phyloP scores from a whole-genome alignment of 805 yeast species.

The Starmera dryadoides region DNA sequence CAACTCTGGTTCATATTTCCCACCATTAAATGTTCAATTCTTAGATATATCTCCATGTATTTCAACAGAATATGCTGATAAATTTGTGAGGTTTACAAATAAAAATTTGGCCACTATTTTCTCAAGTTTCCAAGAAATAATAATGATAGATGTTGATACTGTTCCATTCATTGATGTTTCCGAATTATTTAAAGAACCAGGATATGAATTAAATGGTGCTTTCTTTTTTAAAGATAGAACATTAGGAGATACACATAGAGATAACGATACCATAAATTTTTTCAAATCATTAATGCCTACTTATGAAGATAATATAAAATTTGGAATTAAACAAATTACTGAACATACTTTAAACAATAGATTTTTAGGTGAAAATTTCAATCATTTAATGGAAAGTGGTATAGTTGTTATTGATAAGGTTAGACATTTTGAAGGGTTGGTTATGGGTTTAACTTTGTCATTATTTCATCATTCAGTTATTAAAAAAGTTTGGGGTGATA shows the following conservation, averaged over 20 bases:
- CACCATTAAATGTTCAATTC: constrained; percentile 21
- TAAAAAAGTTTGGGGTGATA: constrained; percentile 31
- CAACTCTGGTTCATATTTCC: constrained; percentile 23
- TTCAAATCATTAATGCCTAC: constrained; percentile 12
- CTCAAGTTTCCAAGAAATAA: constrained; percentile 39
- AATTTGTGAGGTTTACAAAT: constrained; percentile 37
- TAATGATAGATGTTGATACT: constrained; percentile 46
- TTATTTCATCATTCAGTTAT: constrained; percentile 13
- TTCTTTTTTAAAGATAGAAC: constrained; percentile 45
- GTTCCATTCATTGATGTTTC: constrained; percentile 36
- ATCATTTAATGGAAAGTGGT: constrained; percentile 24
- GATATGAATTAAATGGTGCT: constrained; percentile 29
- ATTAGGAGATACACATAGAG: constrained; percentile 23
- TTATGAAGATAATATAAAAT: constrained; percentile 9
- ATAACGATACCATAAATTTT: constrained; percentile 15
- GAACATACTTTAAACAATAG: constrained; percentile 24
- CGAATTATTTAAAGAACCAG: constrained; percentile 27
- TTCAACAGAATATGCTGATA: constrained; percentile 15
- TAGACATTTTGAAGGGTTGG: constrained; percentile 10
- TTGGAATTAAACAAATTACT: constrained; percentile 4
- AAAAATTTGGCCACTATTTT: constrained; percentile 41
- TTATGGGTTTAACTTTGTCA: constrained; percentile 12
- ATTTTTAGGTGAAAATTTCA: constrained; percentile 29
- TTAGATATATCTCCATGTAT: constrained; percentile 20
- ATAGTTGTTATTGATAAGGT: constrained; percentile 17